phyloP scores from a whole-genome alignment of 108 stramenopile genomes.

The Tribonema minus region DNA sequence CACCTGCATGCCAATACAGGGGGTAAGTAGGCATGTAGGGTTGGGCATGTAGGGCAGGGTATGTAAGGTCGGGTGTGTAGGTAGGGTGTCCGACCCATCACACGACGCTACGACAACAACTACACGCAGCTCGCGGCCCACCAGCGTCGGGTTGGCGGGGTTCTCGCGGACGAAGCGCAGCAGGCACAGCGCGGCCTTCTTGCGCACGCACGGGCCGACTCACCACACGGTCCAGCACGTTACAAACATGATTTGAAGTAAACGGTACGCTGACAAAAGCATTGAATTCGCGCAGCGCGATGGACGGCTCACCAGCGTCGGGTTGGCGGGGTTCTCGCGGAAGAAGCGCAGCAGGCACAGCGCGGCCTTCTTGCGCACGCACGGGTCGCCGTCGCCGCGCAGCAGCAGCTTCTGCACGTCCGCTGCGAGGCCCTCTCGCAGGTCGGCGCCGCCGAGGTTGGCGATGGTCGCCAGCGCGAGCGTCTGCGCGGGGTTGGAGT shows the following conservation, averaged over 20 bases:
- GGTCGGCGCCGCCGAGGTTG: slow-evolving; percentile 77
- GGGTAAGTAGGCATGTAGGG: too few species aligned
- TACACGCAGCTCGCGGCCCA: too few species aligned
- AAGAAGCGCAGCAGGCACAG: slow-evolving; percentile 82
- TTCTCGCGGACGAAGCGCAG: slow-evolving; percentile 77
- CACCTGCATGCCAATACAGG: too few species aligned
- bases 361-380: slow-evolving; percentile 90
- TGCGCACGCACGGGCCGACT: slow-evolving; percentile 80
- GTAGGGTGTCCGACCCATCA: too few species aligned
- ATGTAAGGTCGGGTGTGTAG: too few species aligned
- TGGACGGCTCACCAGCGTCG: too few species aligned
- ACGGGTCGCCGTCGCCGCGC: slow-evolving; percentile 70
- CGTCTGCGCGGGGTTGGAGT: slow-evolving; percentile 23
- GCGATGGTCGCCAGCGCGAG: slow-evolving; percentile 73
- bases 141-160: slow-evolving; percentile 74
- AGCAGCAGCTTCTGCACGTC: slow-evolving; percentile 79
- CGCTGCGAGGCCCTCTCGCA: slow-evolving; percentile 66
- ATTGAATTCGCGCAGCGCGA: too few species aligned
- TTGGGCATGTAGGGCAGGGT: too few species aligned
- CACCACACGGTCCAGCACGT: too few species aligned
- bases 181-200: slow-evolving; percentile 90
- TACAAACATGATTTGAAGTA: too few species aligned
- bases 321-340: slow-evolving; percentile 74
- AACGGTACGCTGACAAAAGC: too few species aligned
- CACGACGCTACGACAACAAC: too few species aligned